Evolutionary conservation across 805 yeast species (phyloP).

Genomic region (Metschnikowia proteae): DNA sequence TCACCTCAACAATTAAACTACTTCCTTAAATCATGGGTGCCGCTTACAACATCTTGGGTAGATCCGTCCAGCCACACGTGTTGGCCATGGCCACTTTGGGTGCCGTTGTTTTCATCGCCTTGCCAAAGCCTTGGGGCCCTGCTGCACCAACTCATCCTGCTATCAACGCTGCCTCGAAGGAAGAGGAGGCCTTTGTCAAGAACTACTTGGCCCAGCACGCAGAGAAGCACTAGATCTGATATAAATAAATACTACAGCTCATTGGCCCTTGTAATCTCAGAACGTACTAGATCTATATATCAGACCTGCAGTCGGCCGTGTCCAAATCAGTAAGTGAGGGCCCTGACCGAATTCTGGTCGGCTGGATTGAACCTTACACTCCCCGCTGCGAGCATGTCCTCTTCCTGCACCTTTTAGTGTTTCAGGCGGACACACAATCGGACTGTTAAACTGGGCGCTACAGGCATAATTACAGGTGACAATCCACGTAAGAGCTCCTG

Average conservation of each 20-base stretch:
- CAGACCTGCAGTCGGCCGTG: not conserved
- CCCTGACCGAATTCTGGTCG: not conserved
- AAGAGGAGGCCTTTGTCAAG: conserved; percentile 81
- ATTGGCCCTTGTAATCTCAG: not conserved
- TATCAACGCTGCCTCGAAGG: conserved; percentile 74
- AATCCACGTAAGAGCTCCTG: no score
- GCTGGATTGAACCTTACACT: not conserved
- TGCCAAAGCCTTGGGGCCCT: conserved; percentile 73
- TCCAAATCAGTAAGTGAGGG: no score
- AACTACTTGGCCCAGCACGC: conserved; percentile 56
- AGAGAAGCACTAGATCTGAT: conserved; percentile 16
- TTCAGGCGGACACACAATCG: no score
- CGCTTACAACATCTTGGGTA: conserved; percentile 82
- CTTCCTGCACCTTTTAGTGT: not conserved
- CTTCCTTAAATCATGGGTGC: conserved; percentile 56
- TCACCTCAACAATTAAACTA: not conserved
- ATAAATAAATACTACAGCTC: not conserved
- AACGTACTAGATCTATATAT: not conserved
- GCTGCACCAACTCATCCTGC: conserved; percentile 61
- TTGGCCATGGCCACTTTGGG: conserved; percentile 81
- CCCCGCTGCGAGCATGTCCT: not conserved
- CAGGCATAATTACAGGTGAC: no score
- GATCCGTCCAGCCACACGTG: conserved; percentile 74
- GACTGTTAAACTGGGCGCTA: no score
- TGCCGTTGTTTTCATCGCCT: conserved; percentile 55